Base-by-base conservation (phyloP, 257 asterid genomes). In the Schizonepeta tenuifolia region DNA sequence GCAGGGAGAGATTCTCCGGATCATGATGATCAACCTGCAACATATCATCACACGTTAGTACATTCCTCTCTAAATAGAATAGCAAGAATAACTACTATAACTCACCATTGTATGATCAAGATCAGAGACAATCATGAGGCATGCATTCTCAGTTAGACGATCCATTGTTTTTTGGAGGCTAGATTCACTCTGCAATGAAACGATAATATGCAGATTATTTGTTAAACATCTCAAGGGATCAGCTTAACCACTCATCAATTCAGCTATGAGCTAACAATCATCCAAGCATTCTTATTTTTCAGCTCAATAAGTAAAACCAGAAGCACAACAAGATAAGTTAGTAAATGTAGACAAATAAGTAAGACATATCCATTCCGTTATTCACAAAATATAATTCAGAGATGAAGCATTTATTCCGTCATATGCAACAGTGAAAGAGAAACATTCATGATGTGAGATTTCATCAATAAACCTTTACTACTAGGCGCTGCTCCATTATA, bases 101-200 rank as follows among this genome's bases (percentile, higher is more conserved):
- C 88, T 71, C 74, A 95, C 99, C 99, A 95, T 95, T 24, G 99
- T 95, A 64, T 87, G 89, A 78, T 95, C 99, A 77, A 95, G 97
- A 90, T 95, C 98, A 1, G 99, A 95, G 69, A 95, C 98, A 58
- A 95, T 87, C 98, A 95, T 90, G 77, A 95, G 96, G 69, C 79
- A 86, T 18, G 99, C 94, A 77, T 86, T 76, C 69, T 79, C 83
- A 46, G 90, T 31, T 9, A 92, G 88, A 35, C 94, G 94, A 75
- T 90, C 89, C 97, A 95, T 92, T 70, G 75, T 68, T 65, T 67
- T 70, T 28, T 60, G 71, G 26, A 56, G 72, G 53, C 70, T 70
- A 65, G 74, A 66, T 69, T 67, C 84, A 69, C 83, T 75, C 97
- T 89, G 86, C 68, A 75, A 62, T 24, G 31, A 81, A 62, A 74